Conservation (phyloP, 108 stramenopile species). For the Skeletonema potamos region DNA sequence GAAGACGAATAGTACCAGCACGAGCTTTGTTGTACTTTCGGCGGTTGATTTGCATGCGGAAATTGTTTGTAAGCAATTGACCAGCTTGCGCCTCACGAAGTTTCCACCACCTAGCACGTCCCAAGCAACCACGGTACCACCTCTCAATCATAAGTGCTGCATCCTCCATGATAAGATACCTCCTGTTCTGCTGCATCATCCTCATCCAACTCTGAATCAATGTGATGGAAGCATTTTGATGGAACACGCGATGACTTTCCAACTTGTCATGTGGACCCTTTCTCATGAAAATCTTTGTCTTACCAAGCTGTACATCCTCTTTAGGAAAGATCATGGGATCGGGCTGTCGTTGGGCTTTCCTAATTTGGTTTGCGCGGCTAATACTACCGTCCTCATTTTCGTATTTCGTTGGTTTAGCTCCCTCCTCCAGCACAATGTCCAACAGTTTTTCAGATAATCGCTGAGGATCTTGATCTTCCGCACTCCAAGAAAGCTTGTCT, state of each 20-base stretch:
- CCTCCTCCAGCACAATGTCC: slow-evolving; percentile 70
- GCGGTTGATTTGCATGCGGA: slow-evolving; percentile 72
- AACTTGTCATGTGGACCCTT: slow-evolving; percentile 91
- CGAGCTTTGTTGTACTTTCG: slow-evolving; percentile 53
- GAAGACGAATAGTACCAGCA: slow-evolving; percentile 64
- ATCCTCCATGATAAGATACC: slow-evolving; percentile 60
- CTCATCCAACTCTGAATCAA: slow-evolving; percentile 87
- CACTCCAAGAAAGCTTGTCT: slow-evolving; percentile 64
- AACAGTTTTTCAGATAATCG: slow-evolving; percentile 77
- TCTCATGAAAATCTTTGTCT: slow-evolving; percentile 93
- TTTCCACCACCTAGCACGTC: slow-evolving; percentile 77
- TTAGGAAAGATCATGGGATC: slow-evolving; percentile 75
- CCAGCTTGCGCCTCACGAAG: slow-evolving; percentile 81
- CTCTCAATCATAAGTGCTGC: slow-evolving; percentile 70
- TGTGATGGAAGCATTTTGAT: slow-evolving; percentile 71
- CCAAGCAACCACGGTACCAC: slow-evolving; percentile 84
- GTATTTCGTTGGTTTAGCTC: slow-evolving; percentile 55
- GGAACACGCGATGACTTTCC: slow-evolving; percentile 82
- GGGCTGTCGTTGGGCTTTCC: slow-evolving; percentile 85
- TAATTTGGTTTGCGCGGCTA: slow-evolving; percentile 84
- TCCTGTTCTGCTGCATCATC: slow-evolving; percentile 64
- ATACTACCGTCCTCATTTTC: slow-evolving; percentile 67
- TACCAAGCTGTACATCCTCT: slow-evolving; percentile 88
- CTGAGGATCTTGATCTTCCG: slow-evolving; percentile 76
- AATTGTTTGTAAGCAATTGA: slow-evolving; percentile 76